Evolutionary conservation across 2,329 filamentous ascomycete genomes (phyloP).

Genomic region (Phyllosticta paracitricarpa): DNA sequence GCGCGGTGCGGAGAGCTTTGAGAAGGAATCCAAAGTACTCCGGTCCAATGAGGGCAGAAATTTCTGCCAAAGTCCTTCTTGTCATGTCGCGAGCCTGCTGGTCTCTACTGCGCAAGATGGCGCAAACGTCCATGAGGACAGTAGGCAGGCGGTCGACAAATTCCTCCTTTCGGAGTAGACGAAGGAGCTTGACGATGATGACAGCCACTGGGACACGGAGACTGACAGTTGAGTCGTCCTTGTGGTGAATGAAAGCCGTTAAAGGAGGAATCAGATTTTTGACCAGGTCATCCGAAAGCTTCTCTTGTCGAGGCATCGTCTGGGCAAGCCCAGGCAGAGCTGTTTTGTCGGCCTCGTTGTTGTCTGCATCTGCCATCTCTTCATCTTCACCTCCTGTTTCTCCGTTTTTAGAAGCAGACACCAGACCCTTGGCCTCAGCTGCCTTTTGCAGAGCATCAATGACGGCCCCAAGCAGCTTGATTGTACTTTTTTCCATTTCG

Average conservation of each 20-base stretch:
- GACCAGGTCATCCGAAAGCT: constrained; percentile 62
- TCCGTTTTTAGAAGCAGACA: constrained; percentile 22
- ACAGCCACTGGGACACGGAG: constrained; percentile 83
- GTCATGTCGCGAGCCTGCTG: constrained; percentile 87
- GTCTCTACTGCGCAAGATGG: constrained; percentile 81
- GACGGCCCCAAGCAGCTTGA: constrained; percentile 70
- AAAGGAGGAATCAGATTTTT: constrained; percentile 69
- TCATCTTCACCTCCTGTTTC: constrained; percentile 28
- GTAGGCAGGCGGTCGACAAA: constrained; percentile 67
- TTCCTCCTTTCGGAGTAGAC: constrained; percentile 62
- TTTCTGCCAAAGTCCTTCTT: constrained; percentile 75
- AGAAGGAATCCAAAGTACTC: constrained; percentile 85
- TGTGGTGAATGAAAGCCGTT: constrained; percentile 79
- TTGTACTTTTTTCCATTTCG: constrained; percentile 75
- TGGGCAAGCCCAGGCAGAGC: constrained; percentile 40
- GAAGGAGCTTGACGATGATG: constrained; percentile 78
- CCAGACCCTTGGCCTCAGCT: constrained; percentile 26
- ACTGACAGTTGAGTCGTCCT: constrained; percentile 90
- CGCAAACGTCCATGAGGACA: constrained; percentile 82
- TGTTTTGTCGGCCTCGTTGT: constrained; percentile 11
- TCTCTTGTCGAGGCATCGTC: constrained; percentile 57
- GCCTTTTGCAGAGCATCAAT: constrained; percentile 63
- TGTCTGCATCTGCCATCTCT: constrained; percentile 10
- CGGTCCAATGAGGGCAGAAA: constrained; percentile 70
- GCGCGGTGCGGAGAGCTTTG: constrained; percentile 73